A percentile compares a stretch with the other conserved stretches of the same genome.
phyloP scores from a whole-genome alignment of 2,329 filamentous ascomycete species.

The Aspergillus niger region DNA sequence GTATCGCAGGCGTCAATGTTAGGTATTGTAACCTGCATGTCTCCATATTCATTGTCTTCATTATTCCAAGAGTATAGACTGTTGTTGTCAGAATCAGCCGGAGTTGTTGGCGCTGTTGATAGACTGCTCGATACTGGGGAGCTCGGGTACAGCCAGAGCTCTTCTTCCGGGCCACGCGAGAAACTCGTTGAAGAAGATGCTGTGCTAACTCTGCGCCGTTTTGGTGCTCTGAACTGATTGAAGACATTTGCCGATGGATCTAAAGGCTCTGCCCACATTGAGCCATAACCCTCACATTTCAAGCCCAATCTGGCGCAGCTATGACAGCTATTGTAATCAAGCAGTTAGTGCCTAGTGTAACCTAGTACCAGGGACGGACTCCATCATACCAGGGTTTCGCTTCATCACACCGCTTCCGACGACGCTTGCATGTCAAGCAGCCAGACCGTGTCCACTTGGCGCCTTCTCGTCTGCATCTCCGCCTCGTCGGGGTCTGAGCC shows the following conservation, averaged over 20 bases:
- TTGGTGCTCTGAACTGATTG: slow-evolving; percentile 22
- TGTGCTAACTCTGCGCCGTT: slow-evolving; percentile 24
- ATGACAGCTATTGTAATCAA: slow-evolving; percentile 29
- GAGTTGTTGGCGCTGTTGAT: slow-evolving; percentile 4
- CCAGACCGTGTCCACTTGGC: slow-evolving; percentile 42
- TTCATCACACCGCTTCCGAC: slow-evolving; percentile 43
- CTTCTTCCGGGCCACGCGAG: slow-evolving; percentile 18
- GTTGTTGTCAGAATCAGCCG: slow-evolving; percentile 4
- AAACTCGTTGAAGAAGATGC: slow-evolving; percentile 20
- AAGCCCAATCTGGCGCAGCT: slow-evolving; percentile 38
- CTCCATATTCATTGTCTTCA: background rate
- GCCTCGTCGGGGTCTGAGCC: slow-evolving; percentile 11
- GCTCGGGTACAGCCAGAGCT: slow-evolving; percentile 12
- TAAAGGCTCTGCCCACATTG: slow-evolving; percentile 39
- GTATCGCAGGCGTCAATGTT: background rate
- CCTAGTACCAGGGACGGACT: background rate
- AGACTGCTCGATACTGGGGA: slow-evolving; percentile 5
- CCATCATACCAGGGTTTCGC: slow-evolving; percentile 36
- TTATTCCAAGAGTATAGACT: slow-evolving; percentile 1
- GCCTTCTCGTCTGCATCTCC: slow-evolving; percentile 30
- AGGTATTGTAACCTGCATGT: background rate
- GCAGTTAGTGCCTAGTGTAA: slow-evolving; percentile 1
- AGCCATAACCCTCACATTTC: slow-evolving; percentile 41
- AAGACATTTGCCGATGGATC: slow-evolving; percentile 36
- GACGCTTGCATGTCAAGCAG: slow-evolving; percentile 44